phyloP scores from a whole-genome alignment of 257 asterid genomes.

The Fraxinus pennsylvanica region DNA sequence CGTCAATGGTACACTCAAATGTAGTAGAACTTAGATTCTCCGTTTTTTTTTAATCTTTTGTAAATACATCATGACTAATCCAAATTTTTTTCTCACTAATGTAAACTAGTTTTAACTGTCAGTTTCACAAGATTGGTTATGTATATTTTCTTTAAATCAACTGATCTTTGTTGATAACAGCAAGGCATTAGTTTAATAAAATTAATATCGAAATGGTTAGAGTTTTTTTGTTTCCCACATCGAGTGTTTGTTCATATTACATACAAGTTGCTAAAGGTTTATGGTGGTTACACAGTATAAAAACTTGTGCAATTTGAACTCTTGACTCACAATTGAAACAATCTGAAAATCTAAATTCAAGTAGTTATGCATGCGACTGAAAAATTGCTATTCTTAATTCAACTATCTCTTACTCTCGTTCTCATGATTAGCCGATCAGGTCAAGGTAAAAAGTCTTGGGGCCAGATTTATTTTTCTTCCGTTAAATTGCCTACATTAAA shows the following conservation, averaged over 20 bases:
- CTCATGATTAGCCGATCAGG: not conserved
- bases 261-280: not conserved
- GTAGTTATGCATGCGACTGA: not conserved
- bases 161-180: not conserved
- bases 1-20: not conserved
- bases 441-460: not conserved
- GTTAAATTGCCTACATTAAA: not conserved
- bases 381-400: not conserved
- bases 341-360: not conserved
- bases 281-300: not conserved
- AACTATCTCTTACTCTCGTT: not conserved
- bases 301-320: not conserved
- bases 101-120: not conserved
- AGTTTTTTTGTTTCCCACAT: not conserved
- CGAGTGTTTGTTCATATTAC: not conserved
- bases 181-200: not conserved
- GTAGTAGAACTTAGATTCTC: not conserved
- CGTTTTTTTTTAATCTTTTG: not conserved
- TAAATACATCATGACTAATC: not conserved
- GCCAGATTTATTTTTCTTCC: not conserved
- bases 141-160: not conserved
- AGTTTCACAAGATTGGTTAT: not conserved
- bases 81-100: too few relatives aligned
- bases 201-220: not conserved
- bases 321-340: not conserved